Evolutionary conservation across 2,329 filamentous ascomycete species (phyloP), one percentile per base, ranked within the genome.

Genomic region (Meredithiella fracta): DNA sequence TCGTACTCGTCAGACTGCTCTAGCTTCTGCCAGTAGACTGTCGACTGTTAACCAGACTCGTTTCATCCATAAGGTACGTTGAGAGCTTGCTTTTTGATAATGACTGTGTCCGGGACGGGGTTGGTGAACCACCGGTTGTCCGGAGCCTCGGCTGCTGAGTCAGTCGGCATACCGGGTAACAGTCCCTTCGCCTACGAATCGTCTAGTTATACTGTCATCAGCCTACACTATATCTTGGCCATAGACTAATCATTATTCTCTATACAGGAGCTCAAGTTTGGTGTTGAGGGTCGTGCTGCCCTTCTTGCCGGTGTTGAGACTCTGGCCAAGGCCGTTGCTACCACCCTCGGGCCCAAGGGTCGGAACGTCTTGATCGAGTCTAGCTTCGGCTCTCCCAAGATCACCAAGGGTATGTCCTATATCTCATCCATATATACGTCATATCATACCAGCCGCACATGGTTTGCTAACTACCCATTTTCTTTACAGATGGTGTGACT

Each of bases 311-410:
- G 92, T 80, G 90, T 97, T 62, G 92, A 98, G 71, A 97, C 92
- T 63, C 82, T 98, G 62, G 90, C 92, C 65, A 94, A 84, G 75
- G 92, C 92, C 61, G 92, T 98, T 61, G 86, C 91, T 62, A 95
- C 91, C 60, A 98, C 92, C 62, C 80, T 98, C 60, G 92, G 92
- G 63, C 92, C 92, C 66, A 98, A 98, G 80, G 92, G 92, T 71
- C 84, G 92, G 69, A 98, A 97, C 74, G 92, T 98, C 63, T 72
- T 98, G 67, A 98, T 98, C 64, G 92, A 98, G 78, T 96, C 91
- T 61, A 88, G 87, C 77, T 98, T 95, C 67, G 92, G 92, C 71
- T 95, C 92, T 51, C 92, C 92, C 66, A 98, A 98, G 81, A 98
- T 98, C 73, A 98, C 92, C 66, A 98, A 98, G 78, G 91, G 91